Percentiles rank a stretch among this genome's conserved stretches.
Conservation (phyloP, 1,284 basidiomycete genomes). For the Marasmius sp. region DNA sequence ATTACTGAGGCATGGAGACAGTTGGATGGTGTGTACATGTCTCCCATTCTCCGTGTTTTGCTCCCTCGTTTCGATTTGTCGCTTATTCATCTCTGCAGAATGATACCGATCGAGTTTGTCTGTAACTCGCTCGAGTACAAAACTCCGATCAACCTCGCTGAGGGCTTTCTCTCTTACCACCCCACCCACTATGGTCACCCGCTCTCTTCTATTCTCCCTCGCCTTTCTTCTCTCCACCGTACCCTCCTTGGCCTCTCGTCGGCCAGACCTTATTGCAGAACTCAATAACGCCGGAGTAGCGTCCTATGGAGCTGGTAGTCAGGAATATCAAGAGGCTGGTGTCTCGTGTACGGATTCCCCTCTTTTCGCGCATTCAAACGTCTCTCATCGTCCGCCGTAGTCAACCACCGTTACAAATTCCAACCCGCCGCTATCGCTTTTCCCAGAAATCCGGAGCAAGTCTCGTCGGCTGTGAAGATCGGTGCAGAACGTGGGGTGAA, state of each 20-base stretch:
- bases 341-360: background rate
- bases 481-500: constrained; percentile 8
- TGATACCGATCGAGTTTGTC: too few species aligned
- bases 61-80: too few species aligned
- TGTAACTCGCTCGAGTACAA: too few species aligned
- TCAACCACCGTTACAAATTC: constrained; percentile 6
- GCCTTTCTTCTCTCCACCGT: background rate
- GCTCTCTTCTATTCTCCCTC: background rate
- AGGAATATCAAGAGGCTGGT: background rate
- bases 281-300: background rate
- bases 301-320: background rate
- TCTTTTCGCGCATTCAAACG: background rate
- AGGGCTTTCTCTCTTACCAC: too few species aligned
- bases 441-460: constrained; percentile 25
- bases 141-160: too few species aligned
- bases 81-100: too few species aligned
- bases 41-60: too few species aligned
- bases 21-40: too few species aligned
- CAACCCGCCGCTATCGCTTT: constrained; percentile 7
- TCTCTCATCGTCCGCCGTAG: background rate
- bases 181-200: too few species aligned
- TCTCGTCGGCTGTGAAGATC: constrained; percentile 30
- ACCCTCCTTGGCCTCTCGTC: background rate
- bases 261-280: background rate
- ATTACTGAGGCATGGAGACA: too few species aligned